Evolutionary conservation across 495 filamentous ascomycete species (phyloP), one percentile per base, ranked within the genome.

Genomic region (Lasiosphaeria hispida): DNA sequence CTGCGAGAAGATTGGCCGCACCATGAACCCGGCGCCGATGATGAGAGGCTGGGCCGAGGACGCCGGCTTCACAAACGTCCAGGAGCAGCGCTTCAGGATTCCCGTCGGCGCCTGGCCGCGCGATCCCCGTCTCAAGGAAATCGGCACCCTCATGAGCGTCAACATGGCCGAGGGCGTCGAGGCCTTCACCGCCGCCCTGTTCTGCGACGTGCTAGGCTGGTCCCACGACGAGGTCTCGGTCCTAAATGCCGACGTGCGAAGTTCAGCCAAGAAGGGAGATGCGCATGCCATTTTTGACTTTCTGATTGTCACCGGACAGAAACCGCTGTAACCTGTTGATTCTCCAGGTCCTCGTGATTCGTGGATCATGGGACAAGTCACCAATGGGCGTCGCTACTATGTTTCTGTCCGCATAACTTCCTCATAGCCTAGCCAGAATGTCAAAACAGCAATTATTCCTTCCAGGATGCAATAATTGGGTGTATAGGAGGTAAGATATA

Each of bases 71-170:
- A 43, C 61, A 35, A 73, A 71, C 7, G 57, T 76, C 30, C 66
- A 55, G 36, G 66, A 72, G 23, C 63, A 72, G 55, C 62, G 51
- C 19, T 67, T 65, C 55, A 61, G 58, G 54, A 40, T 74, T 15
- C 76, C 77, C 0, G 74, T 77, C 7, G 77, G 73, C 43, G 61
- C 63, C 4, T 80, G 79, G 77, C 68, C 78, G 2, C 68, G 59
- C 34, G 73, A 80, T 41, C 65, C 72, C 13, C 68, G 77, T 34
- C 70, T 78, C 33, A 81, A 82, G 61, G 73, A 76, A 54, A 72
- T 80, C 15, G 80, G 83, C 11, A 70, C 57, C n/a, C 58, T 62
- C 48, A 66, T 76, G 64, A 57, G 65, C 41, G 48, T 76, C 1
- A 65, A 71, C 38, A 64, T 71, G 30, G 59, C 63, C 39, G 70